Conservation (phyloP, 169 alveolate species). For the Cryptosporidium xiaoi region DNA sequence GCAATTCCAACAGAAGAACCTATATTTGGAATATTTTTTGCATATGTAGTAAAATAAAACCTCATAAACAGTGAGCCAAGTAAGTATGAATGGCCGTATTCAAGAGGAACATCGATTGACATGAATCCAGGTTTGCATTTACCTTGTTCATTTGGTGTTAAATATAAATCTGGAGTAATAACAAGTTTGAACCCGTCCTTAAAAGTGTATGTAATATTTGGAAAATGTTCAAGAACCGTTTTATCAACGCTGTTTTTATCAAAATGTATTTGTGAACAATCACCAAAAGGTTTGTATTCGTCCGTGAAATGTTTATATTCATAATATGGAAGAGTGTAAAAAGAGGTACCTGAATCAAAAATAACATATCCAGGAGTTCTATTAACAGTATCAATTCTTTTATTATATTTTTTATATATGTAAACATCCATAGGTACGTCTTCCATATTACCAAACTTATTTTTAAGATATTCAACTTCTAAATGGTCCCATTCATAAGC, state of each 20-base stretch:
- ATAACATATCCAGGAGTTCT: constrained; percentile 81
- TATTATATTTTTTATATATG: constrained; percentile 21
- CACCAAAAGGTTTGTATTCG: constrained; percentile 79
- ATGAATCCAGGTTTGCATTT: constrained; percentile 87
- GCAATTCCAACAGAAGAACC: constrained; percentile 73
- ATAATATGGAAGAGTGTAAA: constrained; percentile 85
- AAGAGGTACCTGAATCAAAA: constrained; percentile 89
- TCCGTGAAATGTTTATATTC: constrained; percentile 79
- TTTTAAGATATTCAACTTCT: constrained; percentile 36
- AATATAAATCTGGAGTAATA: constrained; percentile 75
- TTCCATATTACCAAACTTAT: constrained; percentile 50
- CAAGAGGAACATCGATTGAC: constrained; percentile 90
- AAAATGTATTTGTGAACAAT: constrained; percentile 63
- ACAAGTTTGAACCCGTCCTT: constrained; percentile 26
- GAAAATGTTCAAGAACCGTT: constrained; percentile 73
- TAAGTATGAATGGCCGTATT: constrained; percentile 87
- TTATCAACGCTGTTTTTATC: constrained; percentile 39
- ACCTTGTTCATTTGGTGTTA: constrained; percentile 75
- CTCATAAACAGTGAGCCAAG: constrained; percentile 88
- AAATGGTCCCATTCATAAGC: constrained; percentile 70
- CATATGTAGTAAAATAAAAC: constrained; percentile 84
- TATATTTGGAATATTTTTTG: constrained; percentile 53
- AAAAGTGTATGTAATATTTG: constrained; percentile 80
- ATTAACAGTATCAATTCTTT: constrained; percentile 17
- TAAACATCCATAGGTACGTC: constrained; percentile 53